Evolutionary conservation across 257 asterid genomes (phyloP).

Genomic region (Scutellaria baicalensis): DNA sequence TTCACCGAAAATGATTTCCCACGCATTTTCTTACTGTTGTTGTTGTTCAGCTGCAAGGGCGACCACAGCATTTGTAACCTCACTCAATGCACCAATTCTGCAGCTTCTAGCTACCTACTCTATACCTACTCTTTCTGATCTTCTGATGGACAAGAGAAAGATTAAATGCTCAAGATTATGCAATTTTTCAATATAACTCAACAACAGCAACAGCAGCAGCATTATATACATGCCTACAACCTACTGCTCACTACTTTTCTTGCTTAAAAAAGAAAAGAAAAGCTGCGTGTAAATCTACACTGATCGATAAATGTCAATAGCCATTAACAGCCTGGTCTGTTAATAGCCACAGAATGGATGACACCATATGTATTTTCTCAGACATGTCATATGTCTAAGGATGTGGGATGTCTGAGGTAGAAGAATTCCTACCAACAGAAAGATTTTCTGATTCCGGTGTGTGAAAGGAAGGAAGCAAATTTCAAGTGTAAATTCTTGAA

Average conservation of each 20-base stretch:
- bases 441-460: conserved; percentile 6
- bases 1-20: conserved; percentile 41
- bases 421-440: neutral
- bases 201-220: too few relatives aligned
- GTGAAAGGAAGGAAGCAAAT: neutral
- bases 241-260: neutral
- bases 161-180: neutral
- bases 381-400: conserved; percentile 25
- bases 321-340: neutral
- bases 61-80: conserved; percentile 16
- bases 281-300: neutral
- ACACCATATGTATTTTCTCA: neutral
- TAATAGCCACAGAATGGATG: conserved; percentile 12
- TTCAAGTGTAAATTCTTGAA: neutral
- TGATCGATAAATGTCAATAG: neutral
- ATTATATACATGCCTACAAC: neutral
- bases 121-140: neutral
- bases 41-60: conserved; percentile 14
- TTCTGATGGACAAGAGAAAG: neutral
- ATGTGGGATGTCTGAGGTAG: conserved; percentile 28
- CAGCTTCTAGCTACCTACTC: too few relatives aligned
- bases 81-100: neutral
- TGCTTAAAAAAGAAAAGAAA: neutral
- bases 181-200: too few relatives aligned
- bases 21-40: conserved; percentile 34